Percentiles rank a stretch among this genome's conserved stretches.
These are phyloP conservation scores for Scutellaria baicalensis DNA, from an alignment of 257 asterid species.

Conservation along the genomic window DNA sequence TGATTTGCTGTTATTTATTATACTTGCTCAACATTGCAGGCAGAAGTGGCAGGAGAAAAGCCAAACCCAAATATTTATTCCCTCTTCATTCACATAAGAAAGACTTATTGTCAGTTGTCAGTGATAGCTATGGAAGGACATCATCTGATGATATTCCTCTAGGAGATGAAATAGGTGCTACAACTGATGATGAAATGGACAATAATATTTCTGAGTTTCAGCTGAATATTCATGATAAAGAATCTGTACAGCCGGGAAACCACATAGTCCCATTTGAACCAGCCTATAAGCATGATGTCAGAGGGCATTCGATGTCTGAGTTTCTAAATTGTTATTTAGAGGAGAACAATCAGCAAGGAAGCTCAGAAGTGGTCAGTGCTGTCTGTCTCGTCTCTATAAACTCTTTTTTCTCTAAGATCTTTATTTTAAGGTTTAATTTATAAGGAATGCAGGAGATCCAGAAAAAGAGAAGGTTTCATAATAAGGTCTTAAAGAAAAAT, in stretches of 20 bases:
- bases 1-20: constrained; percentile 1
- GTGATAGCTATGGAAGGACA: constrained; percentile 24
- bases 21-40: constrained; percentile 31
- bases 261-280: constrained; percentile 27
- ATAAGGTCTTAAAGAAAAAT: constrained; percentile 17
- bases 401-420: not conserved
- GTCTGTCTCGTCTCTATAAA: constrained; percentile 28
- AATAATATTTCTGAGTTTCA: constrained; percentile 20
- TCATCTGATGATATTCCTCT: constrained; percentile 19
- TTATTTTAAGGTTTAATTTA: constrained; percentile 2
- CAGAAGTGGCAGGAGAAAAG: constrained; percentile 36
- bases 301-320: constrained; percentile 61
- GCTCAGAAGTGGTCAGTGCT: constrained; percentile 41
- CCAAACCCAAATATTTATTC: constrained; percentile 43
- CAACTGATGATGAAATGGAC: constrained; percentile 22
- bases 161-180: constrained; percentile 25
- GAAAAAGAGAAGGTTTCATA: constrained; percentile 19
- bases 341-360: constrained; percentile 31
- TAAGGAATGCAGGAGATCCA: constrained; percentile 23
- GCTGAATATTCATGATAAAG: constrained; percentile 29
- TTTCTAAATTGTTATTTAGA: constrained; percentile 51
- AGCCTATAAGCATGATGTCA: constrained; percentile 20
- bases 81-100: constrained; percentile 30
- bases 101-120: constrained; percentile 25
- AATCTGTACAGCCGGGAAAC: constrained; percentile 21